A percentile compares a stretch with the other conserved stretches of the same genome.
phyloP scores from a whole-genome alignment of 73 alveolate genomes.

The Tetrahymena thermophila region DNA sequence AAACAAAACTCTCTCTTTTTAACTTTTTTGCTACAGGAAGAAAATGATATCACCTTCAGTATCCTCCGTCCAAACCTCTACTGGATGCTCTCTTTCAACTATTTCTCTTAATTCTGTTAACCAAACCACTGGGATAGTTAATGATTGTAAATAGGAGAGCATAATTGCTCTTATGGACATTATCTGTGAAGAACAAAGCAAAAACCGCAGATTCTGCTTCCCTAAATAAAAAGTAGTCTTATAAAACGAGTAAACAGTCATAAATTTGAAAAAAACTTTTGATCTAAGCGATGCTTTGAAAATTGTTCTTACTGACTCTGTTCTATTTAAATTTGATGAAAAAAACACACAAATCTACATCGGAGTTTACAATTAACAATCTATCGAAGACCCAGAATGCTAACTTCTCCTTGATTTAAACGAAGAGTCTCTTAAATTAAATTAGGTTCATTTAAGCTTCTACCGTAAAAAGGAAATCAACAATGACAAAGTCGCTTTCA shows the following conservation, averaged over 20 bases:
- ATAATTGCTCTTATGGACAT: not conserved
- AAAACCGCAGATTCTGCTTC: not conserved
- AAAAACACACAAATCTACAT: not conserved
- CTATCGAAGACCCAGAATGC: not conserved
- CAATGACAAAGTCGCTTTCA: not conserved
- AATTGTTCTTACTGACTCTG: not conserved
- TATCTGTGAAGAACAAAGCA: not conserved
- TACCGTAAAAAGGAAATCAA: not conserved
- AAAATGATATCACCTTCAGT: not conserved
- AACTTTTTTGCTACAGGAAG: not conserved
- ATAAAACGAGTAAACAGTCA: not conserved
- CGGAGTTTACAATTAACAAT: not conserved
- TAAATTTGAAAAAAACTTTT: not conserved
- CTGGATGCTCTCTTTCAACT: not conserved
- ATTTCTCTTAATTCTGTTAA: not conserved
- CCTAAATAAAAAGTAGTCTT: not conserved
- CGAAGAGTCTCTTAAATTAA: not conserved
- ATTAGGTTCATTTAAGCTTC: not conserved
- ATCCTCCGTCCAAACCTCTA: not conserved
- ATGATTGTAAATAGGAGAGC: not conserved
- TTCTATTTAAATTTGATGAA: not conserved
- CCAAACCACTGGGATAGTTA: not conserved
- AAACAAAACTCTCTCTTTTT: not conserved
- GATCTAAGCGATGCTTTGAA: not conserved
- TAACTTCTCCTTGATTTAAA: not conserved